Conservation (phyloP, 768 basidiomycete species). For the Trametes punicea region DNA sequence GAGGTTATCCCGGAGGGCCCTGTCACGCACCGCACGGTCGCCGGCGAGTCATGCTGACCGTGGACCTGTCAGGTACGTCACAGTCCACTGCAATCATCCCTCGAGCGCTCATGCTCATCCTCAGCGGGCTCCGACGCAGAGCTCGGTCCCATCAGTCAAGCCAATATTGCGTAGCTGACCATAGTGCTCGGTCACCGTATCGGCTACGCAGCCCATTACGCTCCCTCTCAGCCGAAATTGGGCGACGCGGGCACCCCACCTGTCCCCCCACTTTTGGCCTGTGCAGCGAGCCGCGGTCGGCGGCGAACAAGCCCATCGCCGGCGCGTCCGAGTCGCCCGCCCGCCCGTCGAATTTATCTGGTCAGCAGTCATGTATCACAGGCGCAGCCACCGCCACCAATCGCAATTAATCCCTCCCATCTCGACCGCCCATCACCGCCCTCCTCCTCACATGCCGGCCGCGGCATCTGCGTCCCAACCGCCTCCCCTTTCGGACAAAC, state of each 20-base stretch:
- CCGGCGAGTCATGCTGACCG: background rate
- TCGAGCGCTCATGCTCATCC: conserved; percentile 3
- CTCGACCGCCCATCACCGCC: conserved; percentile 2
- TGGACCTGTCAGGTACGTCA: conserved; percentile 11
- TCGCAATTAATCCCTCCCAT: conserved; percentile 14
- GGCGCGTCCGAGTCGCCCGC: background rate
- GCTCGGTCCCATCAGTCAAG: conserved; percentile 6
- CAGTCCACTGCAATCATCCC: background rate
- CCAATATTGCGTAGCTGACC: too few species aligned
- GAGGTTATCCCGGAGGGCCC: background rate
- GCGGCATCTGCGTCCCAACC: conserved; percentile 5
- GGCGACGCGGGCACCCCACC: too few species aligned
- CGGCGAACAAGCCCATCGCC: background rate
- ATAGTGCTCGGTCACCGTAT: too few species aligned
- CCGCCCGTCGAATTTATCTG: background rate
- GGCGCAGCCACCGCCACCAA: conserved; percentile 11
- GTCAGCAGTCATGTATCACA: conserved; percentile 3
- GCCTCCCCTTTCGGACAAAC: conserved; percentile 1
- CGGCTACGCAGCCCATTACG: too few species aligned
- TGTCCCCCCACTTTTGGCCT: background rate
- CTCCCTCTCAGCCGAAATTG: too few species aligned
- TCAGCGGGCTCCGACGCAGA: background rate
- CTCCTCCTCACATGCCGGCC: conserved; percentile 3
- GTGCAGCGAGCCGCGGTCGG: background rate
- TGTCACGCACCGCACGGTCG: background rate